Conservation (phyloP, 2,329 filamentous ascomycete genomes). For the Neoascochyta sp. region DNA sequence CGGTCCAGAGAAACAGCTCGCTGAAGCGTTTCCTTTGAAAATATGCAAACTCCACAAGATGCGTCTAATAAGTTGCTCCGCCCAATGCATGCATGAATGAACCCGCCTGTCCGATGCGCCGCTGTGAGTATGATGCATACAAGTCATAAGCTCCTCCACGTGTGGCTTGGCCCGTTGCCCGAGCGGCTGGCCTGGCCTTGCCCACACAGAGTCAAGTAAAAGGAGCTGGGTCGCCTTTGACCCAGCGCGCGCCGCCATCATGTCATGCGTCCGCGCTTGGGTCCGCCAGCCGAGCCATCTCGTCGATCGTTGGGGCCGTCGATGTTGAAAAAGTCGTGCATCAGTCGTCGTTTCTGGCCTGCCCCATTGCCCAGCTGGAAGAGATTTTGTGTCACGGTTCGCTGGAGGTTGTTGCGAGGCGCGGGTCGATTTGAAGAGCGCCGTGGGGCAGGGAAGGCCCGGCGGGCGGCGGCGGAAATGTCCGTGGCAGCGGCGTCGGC, state of each 20-base stretch:
- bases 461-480: conserved; percentile 27
- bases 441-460: conserved; percentile 33
- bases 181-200: too few relatives aligned
- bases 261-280: conserved; percentile 39
- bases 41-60: conserved; percentile 24
- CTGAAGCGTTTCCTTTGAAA: too few relatives aligned
- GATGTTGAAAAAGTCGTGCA: conserved; percentile 72
- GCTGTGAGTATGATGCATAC: conserved; percentile 16
- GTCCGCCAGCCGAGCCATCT: conserved; percentile 46
- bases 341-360: conserved; percentile 68
- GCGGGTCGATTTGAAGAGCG: conserved; percentile 36
- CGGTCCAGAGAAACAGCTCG: too few relatives aligned
- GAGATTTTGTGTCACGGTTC: conserved; percentile 34
- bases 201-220: too few relatives aligned
- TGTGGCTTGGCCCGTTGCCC: too few relatives aligned
- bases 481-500: conserved; percentile 21
- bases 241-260: too few relatives aligned
- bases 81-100: conserved; percentile 22
- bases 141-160: conserved; percentile 14
- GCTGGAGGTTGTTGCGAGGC: conserved; percentile 37
- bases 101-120: conserved; percentile 17
- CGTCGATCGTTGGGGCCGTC: conserved; percentile 59
- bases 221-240: too few relatives aligned
- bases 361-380: conserved; percentile 58
- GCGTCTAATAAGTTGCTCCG: conserved; percentile 21